Evolutionary conservation across 345 rosid genomes (phyloP).

Genomic region (Lenwebbia sp.): DNA sequence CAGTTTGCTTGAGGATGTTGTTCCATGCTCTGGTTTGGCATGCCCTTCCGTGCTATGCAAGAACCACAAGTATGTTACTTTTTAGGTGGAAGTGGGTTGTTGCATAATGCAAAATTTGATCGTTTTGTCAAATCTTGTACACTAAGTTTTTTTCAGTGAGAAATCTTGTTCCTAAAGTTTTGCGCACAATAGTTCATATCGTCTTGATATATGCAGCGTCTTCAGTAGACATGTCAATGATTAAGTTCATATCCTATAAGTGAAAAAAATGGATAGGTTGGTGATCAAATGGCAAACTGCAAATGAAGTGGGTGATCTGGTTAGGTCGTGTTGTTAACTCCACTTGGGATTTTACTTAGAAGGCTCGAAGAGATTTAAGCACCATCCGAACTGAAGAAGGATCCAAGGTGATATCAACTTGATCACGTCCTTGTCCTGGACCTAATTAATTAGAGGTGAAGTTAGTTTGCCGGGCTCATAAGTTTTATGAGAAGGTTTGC

Average conservation of each 20-base stretch:
- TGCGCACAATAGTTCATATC: neutral
- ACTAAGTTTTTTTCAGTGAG: neutral
- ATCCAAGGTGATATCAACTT: neutral
- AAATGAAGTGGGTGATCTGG: neutral
- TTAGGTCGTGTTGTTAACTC: neutral
- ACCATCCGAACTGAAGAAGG: neutral
- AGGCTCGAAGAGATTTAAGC: neutral
- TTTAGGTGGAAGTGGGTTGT: neutral
- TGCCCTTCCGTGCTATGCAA: neutral
- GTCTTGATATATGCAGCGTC: neutral
- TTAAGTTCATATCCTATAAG: neutral
- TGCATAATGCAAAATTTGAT: neutral
- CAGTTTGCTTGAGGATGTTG: neutral
- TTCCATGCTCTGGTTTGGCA: neutral
- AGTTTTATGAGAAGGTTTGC: neutral
- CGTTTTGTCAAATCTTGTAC: neutral
- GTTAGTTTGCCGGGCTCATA: neutral
- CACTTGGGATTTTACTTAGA: neutral
- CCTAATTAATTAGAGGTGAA: neutral
- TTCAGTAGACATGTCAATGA: neutral
- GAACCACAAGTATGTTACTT: neutral
- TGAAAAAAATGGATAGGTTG: neutral
- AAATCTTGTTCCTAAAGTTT: neutral
- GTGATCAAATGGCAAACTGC: neutral
- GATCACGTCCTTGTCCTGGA: neutral